Conservation (phyloP, 1,139 yeast species). For the Kazachstania sp. region DNA sequence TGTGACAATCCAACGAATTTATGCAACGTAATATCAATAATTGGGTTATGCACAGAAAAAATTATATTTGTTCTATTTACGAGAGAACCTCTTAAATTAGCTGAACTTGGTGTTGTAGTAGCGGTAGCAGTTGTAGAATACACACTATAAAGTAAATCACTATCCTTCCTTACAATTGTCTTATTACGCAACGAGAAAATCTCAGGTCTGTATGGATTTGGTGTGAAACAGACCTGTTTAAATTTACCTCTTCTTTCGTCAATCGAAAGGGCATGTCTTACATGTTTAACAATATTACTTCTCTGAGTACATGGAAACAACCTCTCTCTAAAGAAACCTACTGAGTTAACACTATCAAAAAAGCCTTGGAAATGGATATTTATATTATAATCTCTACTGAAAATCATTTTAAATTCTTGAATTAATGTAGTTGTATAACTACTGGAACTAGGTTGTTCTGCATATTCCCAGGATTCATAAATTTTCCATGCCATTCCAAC, state of each 20-base stretch:
- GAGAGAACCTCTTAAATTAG: neutral
- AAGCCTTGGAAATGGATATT: conserved; percentile 51
- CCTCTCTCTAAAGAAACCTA: conserved; percentile 48
- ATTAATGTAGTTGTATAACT: conserved; percentile 38
- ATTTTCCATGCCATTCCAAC: conserved; percentile 53
- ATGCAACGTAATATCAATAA: conserved; percentile 4
- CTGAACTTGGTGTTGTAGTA: neutral
- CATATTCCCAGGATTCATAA: conserved; percentile 52
- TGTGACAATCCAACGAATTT: neutral
- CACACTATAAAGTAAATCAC: neutral
- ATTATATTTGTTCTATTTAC: neutral
- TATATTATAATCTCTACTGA: conserved; percentile 37
- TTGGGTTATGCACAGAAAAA: conserved; percentile 3
- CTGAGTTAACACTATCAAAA: conserved; percentile 60
- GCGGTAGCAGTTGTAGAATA: too few species aligned
- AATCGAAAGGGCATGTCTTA: conserved; percentile 56
- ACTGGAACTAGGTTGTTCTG: conserved; percentile 45
- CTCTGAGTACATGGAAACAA: conserved; percentile 50
- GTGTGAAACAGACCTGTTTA: conserved; percentile 46
- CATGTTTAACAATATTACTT: conserved; percentile 44
- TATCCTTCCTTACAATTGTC: conserved; percentile 4
- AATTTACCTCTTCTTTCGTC: conserved; percentile 59
- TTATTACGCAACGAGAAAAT: conserved; percentile 26
- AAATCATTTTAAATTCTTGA: conserved; percentile 44
- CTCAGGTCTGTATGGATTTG: conserved; percentile 34